Conservation (phyloP, 352 stramenopile genomes). For the Phytophthora citrophthora region DNA sequence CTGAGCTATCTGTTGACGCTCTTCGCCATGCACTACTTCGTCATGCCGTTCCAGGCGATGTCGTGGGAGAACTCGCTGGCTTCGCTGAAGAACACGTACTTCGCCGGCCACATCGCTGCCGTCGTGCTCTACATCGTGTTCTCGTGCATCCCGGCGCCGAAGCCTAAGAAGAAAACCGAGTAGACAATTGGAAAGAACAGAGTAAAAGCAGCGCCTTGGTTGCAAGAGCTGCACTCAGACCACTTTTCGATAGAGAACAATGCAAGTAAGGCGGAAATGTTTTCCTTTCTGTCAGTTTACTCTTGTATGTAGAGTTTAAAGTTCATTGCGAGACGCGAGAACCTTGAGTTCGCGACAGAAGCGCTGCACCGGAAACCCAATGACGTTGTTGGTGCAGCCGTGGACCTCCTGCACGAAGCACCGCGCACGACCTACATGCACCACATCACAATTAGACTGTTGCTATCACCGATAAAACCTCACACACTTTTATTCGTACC, state of each 20-base stretch:
- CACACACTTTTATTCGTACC: constrained; percentile 26
- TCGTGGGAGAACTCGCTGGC: constrained; percentile 72
- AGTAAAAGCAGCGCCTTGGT: constrained; percentile 16
- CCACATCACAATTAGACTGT: background rate
- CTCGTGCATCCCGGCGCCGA: constrained; percentile 63
- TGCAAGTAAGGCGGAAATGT: constrained; percentile 17
- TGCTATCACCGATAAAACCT: background rate
- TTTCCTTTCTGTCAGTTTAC: background rate
- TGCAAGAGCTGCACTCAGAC: constrained; percentile 9
- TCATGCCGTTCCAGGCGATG: constrained; percentile 77
- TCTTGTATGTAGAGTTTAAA: constrained; percentile 34
- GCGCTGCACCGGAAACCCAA: constrained; percentile 87
- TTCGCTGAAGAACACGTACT: constrained; percentile 74
- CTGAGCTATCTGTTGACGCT: constrained; percentile 53
- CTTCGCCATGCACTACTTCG: constrained; percentile 72
- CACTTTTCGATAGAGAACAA: constrained; percentile 32
- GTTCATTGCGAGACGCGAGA: constrained; percentile 43
- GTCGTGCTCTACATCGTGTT: constrained; percentile 75
- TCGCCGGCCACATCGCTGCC: constrained; percentile 68
- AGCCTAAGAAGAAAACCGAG: constrained; percentile 61
- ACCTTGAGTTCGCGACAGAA: constrained; percentile 69
- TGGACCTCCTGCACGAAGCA: constrained; percentile 82
- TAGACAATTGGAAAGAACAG: constrained; percentile 29
- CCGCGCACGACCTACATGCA: constrained; percentile 50
- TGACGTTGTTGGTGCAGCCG: constrained; percentile 94